A percentile compares a stretch with the other conserved stretches of the same genome.
These are phyloP conservation scores for Beta corolliflora DNA, from an alignment of 179 eudicot species.

Conservation along the genomic window DNA sequence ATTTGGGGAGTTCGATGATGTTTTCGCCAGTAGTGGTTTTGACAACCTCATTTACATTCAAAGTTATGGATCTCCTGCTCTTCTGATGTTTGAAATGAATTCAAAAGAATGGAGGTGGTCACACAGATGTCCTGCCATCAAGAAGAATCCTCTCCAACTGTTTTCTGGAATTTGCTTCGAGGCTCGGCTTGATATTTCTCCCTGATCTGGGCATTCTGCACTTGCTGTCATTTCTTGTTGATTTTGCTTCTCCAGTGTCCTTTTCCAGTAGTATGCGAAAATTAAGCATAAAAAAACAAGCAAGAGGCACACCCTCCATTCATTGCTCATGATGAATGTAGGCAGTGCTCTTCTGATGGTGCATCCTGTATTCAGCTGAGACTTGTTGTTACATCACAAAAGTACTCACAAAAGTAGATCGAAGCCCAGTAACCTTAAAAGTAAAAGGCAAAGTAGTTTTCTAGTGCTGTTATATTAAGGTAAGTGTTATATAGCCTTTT, in stretches of 20 bases:
- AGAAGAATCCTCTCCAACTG: conserved; percentile 42
- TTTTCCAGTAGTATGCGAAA: not conserved
- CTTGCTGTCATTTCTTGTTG: too few species aligned
- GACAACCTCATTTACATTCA: conserved; percentile 39
- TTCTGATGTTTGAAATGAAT: conserved; percentile 41
- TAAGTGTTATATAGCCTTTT: not conserved
- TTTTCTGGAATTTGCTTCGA: conserved; percentile 48
- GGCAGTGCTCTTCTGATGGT: not conserved
- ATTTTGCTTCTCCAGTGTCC: not conserved
- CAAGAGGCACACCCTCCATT: not conserved
- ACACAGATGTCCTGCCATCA: conserved; percentile 33
- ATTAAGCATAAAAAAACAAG: not conserved
- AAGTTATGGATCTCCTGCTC: conserved; percentile 38
- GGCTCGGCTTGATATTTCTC: conserved; percentile 36
- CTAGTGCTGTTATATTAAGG: not conserved
- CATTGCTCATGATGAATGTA: not conserved
- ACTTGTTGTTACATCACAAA: not conserved
- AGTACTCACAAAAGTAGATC: too few species aligned
- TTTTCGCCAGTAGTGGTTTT: conserved; percentile 37
- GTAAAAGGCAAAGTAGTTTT: not conserved
- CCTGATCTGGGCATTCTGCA: conserved; percentile 15
- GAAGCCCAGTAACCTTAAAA: too few species aligned
- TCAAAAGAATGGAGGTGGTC: conserved; percentile 46
- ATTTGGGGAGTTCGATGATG: conserved; percentile 45
- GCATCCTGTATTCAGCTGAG: not conserved